Conservation (phyloP, 768 basidiomycete species). For the Jaapia argillacea region DNA sequence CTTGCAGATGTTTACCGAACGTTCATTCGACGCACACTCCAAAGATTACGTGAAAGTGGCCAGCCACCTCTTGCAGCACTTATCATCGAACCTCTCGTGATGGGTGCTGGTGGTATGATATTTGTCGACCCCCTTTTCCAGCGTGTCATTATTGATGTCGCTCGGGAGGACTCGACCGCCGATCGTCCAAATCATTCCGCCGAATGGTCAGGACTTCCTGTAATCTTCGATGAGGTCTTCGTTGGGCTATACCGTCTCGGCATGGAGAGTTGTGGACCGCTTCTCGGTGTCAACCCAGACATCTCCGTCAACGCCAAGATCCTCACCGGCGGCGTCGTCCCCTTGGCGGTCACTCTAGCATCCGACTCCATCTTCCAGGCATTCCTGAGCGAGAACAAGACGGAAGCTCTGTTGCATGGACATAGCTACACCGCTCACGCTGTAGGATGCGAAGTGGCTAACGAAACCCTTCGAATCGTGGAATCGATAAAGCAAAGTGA, state of each 20-base stretch:
- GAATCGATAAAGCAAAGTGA: slow-evolving; percentile 37
- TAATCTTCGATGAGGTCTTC: slow-evolving; percentile 96
- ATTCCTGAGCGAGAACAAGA: slow-evolving; percentile 67
- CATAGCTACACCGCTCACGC: slow-evolving; percentile 96
- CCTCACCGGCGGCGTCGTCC: slow-evolving; percentile 86
- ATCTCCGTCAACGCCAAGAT: slow-evolving; percentile 91
- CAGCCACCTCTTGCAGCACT: slow-evolving; percentile 53
- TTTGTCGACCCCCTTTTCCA: slow-evolving; percentile 98
- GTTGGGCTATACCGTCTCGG: slow-evolving; percentile 87
- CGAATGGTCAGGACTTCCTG: slow-evolving; percentile 65
- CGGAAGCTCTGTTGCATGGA: slow-evolving; percentile 84
- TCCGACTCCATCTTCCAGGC: slow-evolving; percentile 70
- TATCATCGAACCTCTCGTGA: slow-evolving; percentile 83
- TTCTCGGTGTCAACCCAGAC: slow-evolving; percentile 73
- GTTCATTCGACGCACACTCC: slow-evolving; percentile 46
- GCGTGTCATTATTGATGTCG: slow-evolving; percentile 72
- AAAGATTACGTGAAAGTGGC: slow-evolving; percentile 30
- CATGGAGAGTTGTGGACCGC: slow-evolving; percentile 45
- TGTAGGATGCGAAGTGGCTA: slow-evolving; percentile 87
- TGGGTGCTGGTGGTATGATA: slow-evolving; percentile 96
- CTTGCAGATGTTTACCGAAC: slow-evolving; percentile 55
- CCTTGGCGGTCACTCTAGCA: slow-evolving; percentile 79
- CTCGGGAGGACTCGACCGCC: slow-evolving; percentile 37
- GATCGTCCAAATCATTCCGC: slow-evolving; percentile 8
- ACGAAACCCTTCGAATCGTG: slow-evolving; percentile 61